These are phyloP conservation scores for Moniliophthora roreri DNA, from an alignment of 1,284 basidiomycete genomes.

Conservation along the genomic window DNA sequence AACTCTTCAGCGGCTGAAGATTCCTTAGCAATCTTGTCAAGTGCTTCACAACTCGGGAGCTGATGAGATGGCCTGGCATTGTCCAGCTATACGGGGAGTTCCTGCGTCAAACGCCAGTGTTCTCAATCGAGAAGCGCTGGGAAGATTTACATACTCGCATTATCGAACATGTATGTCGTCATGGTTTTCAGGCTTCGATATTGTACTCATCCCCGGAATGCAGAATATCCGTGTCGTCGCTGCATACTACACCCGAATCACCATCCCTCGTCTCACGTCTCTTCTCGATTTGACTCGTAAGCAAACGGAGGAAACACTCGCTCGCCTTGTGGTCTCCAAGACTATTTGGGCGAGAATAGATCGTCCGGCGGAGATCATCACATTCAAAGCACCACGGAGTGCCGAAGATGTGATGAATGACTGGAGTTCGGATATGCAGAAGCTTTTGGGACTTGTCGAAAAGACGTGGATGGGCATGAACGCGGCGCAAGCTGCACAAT, in stretches of 20 bases:
- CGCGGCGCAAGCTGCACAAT: conserved; percentile 79
- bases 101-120: conserved; percentile 81
- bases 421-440: conserved; percentile 96
- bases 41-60: conserved; percentile 92
- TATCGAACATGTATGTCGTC: conserved; percentile 86
- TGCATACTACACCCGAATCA: conserved; percentile 94
- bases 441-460: conserved; percentile 77
- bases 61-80: conserved; percentile 99
- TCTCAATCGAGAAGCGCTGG: conserved; percentile 83
- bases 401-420: conserved; percentile 93
- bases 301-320: conserved; percentile 87
- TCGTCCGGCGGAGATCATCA: conserved; percentile 87
- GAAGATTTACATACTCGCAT: conserved; percentile 95
- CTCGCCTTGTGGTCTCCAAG: conserved; percentile 87
- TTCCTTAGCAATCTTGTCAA: conserved; percentile 84
- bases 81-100: conserved; percentile 86
- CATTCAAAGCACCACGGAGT: conserved; percentile 76
- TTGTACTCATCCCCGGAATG: conserved; percentile 2
- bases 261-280: conserved; percentile 77
- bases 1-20: conserved; percentile 8
- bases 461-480: conserved; percentile 92
- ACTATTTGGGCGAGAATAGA: conserved; percentile 95
- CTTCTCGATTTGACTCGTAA: conserved; percentile 85
- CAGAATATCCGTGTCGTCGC: conserved; percentile 96
- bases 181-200: not conserved